phyloP scores from a whole-genome alignment of 2,329 filamentous ascomycete genomes.

The Elsinoe perseae region DNA sequence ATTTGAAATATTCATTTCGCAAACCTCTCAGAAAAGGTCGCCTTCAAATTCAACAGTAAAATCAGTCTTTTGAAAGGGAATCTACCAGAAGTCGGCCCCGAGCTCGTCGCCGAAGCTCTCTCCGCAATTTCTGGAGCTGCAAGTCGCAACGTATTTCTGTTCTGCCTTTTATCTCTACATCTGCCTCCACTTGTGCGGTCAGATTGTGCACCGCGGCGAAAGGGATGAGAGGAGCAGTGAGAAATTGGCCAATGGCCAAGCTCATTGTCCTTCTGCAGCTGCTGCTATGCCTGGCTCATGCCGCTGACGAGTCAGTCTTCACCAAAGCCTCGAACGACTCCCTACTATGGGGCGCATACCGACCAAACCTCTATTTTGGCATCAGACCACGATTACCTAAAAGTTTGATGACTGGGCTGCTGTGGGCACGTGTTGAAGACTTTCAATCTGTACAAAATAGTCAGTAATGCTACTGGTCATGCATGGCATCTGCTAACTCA shows the following conservation, averaged over 20 bases:
- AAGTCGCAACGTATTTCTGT: constrained; percentile 12
- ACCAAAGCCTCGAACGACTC: constrained; percentile 62
- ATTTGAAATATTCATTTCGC: too few species aligned
- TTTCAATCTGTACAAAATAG: constrained; percentile 68
- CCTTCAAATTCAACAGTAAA: too few species aligned
- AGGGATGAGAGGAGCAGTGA: not conserved
- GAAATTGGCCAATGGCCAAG: constrained; percentile 16
- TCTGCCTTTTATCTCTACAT: not conserved
- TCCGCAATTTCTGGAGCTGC: constrained; percentile 4
- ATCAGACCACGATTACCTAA: constrained; percentile 73
- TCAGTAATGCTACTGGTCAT: constrained; percentile 39
- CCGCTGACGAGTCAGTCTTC: constrained; percentile 25
- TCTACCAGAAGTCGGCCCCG: too few species aligned
- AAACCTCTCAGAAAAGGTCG: too few species aligned
- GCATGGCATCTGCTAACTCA: constrained; percentile 16
- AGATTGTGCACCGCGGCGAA: not conserved
- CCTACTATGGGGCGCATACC: constrained; percentile 91
- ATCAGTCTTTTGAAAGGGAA: too few species aligned
- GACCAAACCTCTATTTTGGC: constrained; percentile 90
- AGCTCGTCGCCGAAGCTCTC: constrained; percentile 8
- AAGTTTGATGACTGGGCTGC: constrained; percentile 70
- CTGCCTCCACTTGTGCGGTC: not conserved
- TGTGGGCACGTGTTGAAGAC: constrained; percentile 82
- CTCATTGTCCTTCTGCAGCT: constrained; percentile 16
- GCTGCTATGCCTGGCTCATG: constrained; percentile 2